Base-by-base conservation (phyloP, 75 land plant genomes). In the Isoetes taiwanensis region DNA sequence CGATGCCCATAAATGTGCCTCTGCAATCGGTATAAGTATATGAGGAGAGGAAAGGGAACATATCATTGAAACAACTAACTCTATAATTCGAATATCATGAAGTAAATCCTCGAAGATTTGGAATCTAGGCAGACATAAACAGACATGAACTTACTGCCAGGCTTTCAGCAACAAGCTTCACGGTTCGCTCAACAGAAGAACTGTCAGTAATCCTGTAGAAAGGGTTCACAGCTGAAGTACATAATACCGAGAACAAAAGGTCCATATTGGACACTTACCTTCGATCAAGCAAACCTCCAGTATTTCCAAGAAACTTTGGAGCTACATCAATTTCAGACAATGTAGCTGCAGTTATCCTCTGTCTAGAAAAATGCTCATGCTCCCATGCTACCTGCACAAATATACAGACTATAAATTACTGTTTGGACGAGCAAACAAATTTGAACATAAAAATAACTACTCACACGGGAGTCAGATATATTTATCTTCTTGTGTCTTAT, bases 301-400 rank as follows among this genome's bases (percentile, higher is more conserved):
- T 54, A 17, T 68, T 77, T 41, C 83, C 73, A 31, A 91, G 54
- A 28, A 87, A 48, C 43, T 79, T 83, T 43, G 97, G 89, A 24
- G 97, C 80, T 46, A 57, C 56, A 33, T 84, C 76, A 60, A 91
- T 68, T 46, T 73, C 85, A 52, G 97, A 91, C 52, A 91, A 72
- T 40, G 97, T 91, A 14, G 66, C 79, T 41, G 95, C 98, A 34
- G 95, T 93, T 29, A 93, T 75, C 64, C 98, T 81, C n/a, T 81
- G 75, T 48, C 95, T 79, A 40, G 98, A 93, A 62, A 93, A 93
- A 24, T 93, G 98, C 58, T 93, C 98, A 69, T 93, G 98, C 76
- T 93, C 98, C 98, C 98, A 93, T 50, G 95, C 95, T 63, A 93
- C 97, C 97, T 91, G 65, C 67, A 77, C 35, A 35, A 69, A 57